A percentile compares a stretch with the other conserved stretches of the same genome.
Conservation (phyloP, 73 alveolate species). For the Symbiodinium natans region DNA sequence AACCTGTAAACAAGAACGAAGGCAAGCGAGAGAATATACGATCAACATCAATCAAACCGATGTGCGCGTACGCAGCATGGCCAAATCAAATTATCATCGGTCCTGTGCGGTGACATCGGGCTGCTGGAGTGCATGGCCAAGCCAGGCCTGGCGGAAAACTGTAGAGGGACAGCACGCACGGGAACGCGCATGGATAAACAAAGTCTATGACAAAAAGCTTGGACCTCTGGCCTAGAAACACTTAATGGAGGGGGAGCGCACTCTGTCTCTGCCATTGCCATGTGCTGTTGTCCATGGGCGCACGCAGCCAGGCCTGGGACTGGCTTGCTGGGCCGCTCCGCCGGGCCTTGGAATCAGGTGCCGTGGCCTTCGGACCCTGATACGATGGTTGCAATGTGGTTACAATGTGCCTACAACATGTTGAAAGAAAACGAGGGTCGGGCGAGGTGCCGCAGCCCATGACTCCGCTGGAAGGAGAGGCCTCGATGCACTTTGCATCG, state of each 20-base stretch:
- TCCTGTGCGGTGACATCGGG: slow-evolving; percentile 82
- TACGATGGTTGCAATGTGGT: too few species aligned
- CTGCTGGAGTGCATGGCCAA: slow-evolving; percentile 47
- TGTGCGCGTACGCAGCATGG: neutral
- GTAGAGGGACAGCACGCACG: neutral
- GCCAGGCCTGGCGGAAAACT: slow-evolving; percentile 32
- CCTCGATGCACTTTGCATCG: too few species aligned
- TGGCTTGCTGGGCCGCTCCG: neutral
- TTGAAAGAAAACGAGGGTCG: neutral
- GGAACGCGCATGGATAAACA: neutral
- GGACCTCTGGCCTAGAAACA: too few species aligned
- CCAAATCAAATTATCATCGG: neutral
- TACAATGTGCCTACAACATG: neutral
- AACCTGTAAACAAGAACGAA: too few species aligned
- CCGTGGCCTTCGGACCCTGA: too few species aligned
- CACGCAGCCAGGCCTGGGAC: neutral
- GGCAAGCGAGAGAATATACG: too few species aligned
- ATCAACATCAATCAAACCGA: too few species aligned
- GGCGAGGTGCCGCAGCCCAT: neutral
- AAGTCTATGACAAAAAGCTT: neutral
- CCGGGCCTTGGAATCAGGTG: neutral
- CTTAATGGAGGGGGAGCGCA: too few species aligned
- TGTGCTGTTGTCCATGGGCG: too few species aligned
- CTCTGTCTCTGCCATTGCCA: too few species aligned
- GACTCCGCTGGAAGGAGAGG: neutral